Conservation (phyloP, 352 stramenopile species). For the Blastocystis sp. region DNA sequence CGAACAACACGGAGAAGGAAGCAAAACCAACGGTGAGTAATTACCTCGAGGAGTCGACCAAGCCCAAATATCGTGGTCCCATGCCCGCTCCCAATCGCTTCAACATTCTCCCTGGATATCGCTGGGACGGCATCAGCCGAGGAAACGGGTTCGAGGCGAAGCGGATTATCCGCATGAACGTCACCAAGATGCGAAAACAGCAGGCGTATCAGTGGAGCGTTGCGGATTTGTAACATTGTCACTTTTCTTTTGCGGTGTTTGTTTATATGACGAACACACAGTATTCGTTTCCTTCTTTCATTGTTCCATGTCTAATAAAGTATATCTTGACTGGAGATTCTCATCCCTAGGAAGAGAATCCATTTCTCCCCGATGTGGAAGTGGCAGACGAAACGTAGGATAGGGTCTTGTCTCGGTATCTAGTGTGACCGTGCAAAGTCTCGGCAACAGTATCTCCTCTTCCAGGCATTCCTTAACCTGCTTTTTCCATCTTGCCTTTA, state of each 20-base stretch:
- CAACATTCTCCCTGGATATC: slow-evolving; percentile 45
- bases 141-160: slow-evolving; percentile 32
- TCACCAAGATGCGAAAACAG: slow-evolving; percentile 40
- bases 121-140: slow-evolving; percentile 50
- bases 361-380: slow-evolving; percentile 54
- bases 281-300: not conserved
- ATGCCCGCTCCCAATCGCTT: slow-evolving; percentile 54
- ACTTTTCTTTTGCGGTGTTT: not conserved
- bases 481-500: slow-evolving; percentile 50
- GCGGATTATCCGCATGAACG: slow-evolving; percentile 26
- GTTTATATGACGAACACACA: not conserved
- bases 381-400: slow-evolving; percentile 20
- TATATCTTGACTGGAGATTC: not conserved
- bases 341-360: slow-evolving; percentile 47
- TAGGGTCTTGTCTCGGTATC: not conserved
- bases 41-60: slow-evolving; percentile 22
- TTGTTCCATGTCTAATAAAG: slow-evolving; percentile 4
- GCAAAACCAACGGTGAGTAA: slow-evolving; percentile 19
- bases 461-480: slow-evolving; percentile 7
- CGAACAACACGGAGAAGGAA: slow-evolving; percentile 50
- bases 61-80: slow-evolving; percentile 49
- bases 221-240: slow-evolving; percentile 40
- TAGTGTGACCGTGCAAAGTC: not conserved
- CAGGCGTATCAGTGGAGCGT: slow-evolving; percentile 50
- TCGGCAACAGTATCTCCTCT: slow-evolving; percentile 30